phyloP scores from a whole-genome alignment of 306 rosid species.

The Lupinus albus region DNA sequence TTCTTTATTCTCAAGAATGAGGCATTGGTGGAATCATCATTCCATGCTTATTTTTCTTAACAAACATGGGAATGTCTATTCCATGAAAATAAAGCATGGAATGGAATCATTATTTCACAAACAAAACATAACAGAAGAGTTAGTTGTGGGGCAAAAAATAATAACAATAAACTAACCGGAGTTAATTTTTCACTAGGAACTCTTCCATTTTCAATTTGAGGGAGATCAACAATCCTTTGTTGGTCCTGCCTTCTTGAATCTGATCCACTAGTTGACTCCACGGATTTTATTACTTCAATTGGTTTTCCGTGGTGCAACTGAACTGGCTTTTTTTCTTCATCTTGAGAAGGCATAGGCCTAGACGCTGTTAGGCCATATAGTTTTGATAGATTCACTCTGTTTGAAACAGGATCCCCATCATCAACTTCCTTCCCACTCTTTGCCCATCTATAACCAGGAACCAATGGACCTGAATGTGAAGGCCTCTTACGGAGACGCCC shows the following conservation, averaged over 20 bases:
- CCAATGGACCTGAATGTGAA: constrained; percentile 84
- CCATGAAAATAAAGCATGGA: too few species aligned
- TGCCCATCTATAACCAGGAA: constrained; percentile 54
- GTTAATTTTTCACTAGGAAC: constrained; percentile 51
- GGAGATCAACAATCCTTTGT: constrained; percentile 46
- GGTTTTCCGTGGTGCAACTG: constrained; percentile 47
- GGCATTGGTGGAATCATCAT: too few species aligned
- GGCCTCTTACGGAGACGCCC: constrained; percentile 48
- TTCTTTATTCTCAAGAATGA: too few species aligned
- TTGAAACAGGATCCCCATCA: constrained; percentile 45
- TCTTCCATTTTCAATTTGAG: constrained; percentile 57
- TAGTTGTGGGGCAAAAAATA: neutral
- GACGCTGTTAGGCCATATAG: constrained; percentile 70
- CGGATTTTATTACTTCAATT: constrained; percentile 47
- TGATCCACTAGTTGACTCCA: constrained; percentile 50
- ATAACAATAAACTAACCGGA: constrained; percentile 54
- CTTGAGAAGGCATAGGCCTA: constrained; percentile 53
- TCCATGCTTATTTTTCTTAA: too few species aligned
- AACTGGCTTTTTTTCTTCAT: constrained; percentile 53
- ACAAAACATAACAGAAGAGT: neutral
- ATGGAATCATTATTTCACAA: too few species aligned
- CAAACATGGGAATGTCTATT: too few species aligned
- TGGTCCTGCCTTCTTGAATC: constrained; percentile 63
- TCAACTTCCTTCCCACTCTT: constrained; percentile 57
- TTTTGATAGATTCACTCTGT: constrained; percentile 54